Evolutionary conservation across 148 eudicot species (phyloP), one percentile per base, ranked within the genome.

Genomic region (Vaccinium myrtillus): DNA sequence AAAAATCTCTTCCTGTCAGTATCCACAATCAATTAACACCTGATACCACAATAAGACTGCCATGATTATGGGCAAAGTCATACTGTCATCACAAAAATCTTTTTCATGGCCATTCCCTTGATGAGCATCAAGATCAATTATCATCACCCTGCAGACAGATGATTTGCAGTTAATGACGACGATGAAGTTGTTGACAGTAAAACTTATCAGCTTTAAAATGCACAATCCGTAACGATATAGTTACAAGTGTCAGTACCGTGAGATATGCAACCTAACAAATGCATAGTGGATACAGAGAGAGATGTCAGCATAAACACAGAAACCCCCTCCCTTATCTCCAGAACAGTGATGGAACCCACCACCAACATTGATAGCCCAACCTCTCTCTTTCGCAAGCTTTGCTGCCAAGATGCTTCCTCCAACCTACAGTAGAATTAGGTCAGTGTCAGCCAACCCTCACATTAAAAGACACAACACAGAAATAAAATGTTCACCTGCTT

Each of bases 281-380:
- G 98, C 98, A 88, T 90, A 96, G 85, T 92, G 92, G 61, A 96
- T 94, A 85, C 95, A 91, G 63, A 96, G 90, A 75, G 99, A 89
- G 39, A 96, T 94, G 82, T 96, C 99, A 4, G 99, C 99, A 90
- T 94, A 96, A 80, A 79, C 94, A 90, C 99, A 96, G 84, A 96
- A 96, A 51, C 99, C 99, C 83, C 99, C 98, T 82, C 99, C 99
- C 53, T 87, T 87, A 36, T 90, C 86, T 43, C 95, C 97, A 85
- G 91, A 96, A 88, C 99, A 96, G 58, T 94, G 99, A 90, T 96
- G 99, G 83, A 96, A 96, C 25, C 99, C 99, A 84, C 99, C 99
- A 53, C 99, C 99, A 58, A 94, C 95, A 90, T 96, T 96, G 78
- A 96, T 94, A 79, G 99, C 98, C 97, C 98, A 94, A 63, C 99